Evolutionary conservation across 768 basidiomycete species (phyloP).

Genomic region (Ephemerocybe angulata): DNA sequence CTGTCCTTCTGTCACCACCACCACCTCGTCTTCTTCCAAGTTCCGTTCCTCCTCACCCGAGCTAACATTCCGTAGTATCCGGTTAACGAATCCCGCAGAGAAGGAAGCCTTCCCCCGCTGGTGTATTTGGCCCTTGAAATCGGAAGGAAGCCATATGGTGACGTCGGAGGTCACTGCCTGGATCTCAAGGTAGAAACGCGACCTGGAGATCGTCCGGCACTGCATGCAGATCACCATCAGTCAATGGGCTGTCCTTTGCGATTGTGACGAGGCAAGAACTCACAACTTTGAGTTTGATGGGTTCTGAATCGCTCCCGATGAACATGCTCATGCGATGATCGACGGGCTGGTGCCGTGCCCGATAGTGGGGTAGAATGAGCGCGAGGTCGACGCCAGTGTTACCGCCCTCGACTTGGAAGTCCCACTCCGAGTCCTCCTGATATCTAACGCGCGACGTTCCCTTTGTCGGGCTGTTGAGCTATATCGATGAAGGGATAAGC

Average conservation of each 20-base stretch:
- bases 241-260: background rate
- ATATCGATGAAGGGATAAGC: background rate
- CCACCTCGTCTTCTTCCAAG: conserved; percentile 55
- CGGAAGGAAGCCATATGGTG: conserved; percentile 75
- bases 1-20: conserved; percentile 55
- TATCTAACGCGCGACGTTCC: conserved; percentile 69
- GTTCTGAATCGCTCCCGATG: conserved; percentile 45
- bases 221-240: conserved; percentile 24
- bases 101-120: conserved; percentile 49
- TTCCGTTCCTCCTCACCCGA: conserved; percentile 39
- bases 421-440: conserved; percentile 56
- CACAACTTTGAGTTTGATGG: conserved; percentile 72
- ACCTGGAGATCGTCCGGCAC: conserved; percentile 55
- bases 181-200: conserved; percentile 62
- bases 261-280: conserved; percentile 26
- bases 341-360: conserved; percentile 68
- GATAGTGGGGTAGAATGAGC: conserved; percentile 73
- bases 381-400: conserved; percentile 57
- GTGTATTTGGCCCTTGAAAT: conserved; percentile 69
- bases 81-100: conserved; percentile 73
- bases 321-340: conserved; percentile 72
- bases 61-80: conserved; percentile 52
- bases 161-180: conserved; percentile 64
- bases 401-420: conserved; percentile 56
- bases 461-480: conserved; percentile 20